Conservation (phyloP, 2,329 filamentous ascomycete genomes). For the Aureobasidium sp. region DNA sequence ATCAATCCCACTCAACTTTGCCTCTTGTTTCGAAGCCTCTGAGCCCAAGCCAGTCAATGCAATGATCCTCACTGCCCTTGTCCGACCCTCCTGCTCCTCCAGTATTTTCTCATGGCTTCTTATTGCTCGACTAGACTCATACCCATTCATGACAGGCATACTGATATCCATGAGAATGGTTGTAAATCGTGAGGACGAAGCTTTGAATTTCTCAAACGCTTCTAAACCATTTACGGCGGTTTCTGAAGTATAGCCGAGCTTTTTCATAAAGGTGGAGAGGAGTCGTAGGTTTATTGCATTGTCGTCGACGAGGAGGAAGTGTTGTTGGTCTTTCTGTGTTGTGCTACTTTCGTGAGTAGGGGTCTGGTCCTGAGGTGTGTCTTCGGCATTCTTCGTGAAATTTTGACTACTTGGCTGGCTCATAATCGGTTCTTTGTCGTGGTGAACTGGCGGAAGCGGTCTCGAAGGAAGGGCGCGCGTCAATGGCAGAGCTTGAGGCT, state of each 20-base stretch:
- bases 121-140: conserved; percentile 29
- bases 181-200: not conserved
- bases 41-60: conserved; percentile 23
- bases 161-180: conserved; percentile 18
- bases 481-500: not conserved
- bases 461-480: too few species aligned
- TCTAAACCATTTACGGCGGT: conserved; percentile 1
- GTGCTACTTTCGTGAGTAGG: too few species aligned
- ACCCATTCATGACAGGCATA: conserved; percentile 20
- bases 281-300: conserved; percentile 9
- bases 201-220: not conserved
- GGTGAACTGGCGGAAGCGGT: not conserved
- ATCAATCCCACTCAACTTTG: conserved; percentile 28
- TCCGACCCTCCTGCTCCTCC: not conserved
- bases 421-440: not conserved
- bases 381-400: not conserved
- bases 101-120: conserved; percentile 24
- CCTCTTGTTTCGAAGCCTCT: conserved; percentile 21
- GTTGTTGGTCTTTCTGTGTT: not conserved
- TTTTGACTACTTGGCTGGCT: too few species aligned
- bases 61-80: conserved; percentile 19
- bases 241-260: not conserved
- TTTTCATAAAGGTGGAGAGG: not conserved
- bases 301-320: conserved; percentile 14
- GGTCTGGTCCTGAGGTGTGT: not conserved